Evolutionary conservation across 2,329 filamentous ascomycete species (phyloP).

Genomic region (Dactylellina leptospora): DNA sequence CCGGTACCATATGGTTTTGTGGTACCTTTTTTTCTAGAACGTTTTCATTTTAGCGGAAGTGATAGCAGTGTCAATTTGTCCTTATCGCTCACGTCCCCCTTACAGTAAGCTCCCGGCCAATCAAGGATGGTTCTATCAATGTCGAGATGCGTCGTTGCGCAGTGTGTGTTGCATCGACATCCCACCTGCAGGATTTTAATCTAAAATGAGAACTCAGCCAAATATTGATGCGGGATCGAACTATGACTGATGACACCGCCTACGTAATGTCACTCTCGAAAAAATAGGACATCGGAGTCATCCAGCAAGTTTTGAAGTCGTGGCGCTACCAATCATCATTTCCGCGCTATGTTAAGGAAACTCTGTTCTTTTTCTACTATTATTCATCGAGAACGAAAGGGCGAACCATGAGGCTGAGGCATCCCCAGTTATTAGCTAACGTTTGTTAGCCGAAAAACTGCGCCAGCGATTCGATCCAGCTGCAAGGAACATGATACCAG

Average conservation of each 20-base stretch:
- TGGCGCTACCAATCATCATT: background rate
- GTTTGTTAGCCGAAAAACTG: conserved; percentile 17
- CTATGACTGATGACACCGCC: background rate
- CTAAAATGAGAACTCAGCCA: too few relatives aligned
- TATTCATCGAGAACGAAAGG: background rate
- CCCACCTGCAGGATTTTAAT: too few relatives aligned
- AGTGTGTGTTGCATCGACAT: too few relatives aligned
- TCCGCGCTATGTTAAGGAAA: conserved; percentile 15
- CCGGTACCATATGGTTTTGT: too few relatives aligned
- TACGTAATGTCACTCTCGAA: background rate
- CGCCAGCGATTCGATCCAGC: conserved; percentile 2
- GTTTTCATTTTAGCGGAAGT: too few relatives aligned
- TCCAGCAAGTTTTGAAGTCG: background rate
- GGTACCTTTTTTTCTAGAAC: too few relatives aligned
- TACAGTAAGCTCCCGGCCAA: too few relatives aligned
- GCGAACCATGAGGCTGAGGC: conserved; percentile 46
- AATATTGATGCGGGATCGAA: background rate
- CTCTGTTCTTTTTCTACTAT: conserved; percentile 50
- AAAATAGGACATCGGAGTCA: conserved; percentile 16
- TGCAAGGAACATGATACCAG: conserved; percentile 51
- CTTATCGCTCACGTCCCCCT: too few relatives aligned
- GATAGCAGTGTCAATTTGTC: too few relatives aligned
- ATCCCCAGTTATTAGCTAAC: background rate
- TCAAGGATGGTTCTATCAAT: too few relatives aligned
- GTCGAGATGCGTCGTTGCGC: too few relatives aligned